A percentile compares a stretch with the other conserved stretches of the same genome.
Evolutionary conservation across 495 filamentous ascomycete genomes (phyloP).

Genomic region (Cladorrhinum samala): DNA sequence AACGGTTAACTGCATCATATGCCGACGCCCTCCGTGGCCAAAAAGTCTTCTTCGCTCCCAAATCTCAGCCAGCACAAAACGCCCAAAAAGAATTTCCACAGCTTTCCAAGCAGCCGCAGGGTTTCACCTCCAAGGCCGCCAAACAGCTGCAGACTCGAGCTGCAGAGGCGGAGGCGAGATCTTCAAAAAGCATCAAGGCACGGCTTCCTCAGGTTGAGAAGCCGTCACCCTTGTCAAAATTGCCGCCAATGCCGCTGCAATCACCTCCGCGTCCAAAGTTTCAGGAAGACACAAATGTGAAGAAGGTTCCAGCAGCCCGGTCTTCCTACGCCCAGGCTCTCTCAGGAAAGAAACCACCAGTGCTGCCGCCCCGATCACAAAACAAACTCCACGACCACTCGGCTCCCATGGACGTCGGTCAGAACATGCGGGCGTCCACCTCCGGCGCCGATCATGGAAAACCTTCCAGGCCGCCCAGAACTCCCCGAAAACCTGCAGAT

Average conservation of each 20-base stretch:
- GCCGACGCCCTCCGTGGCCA: conserved; percentile 13
- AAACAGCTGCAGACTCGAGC: background rate
- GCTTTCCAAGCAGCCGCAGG: background rate
- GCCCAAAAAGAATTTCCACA: background rate
- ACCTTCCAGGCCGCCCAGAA: background rate
- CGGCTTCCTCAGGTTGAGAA: background rate
- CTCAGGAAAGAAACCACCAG: background rate
- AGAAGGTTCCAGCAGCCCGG: background rate
- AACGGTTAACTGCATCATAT: conserved; percentile 4
- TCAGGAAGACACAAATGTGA: conserved; percentile 10
- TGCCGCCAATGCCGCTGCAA: no score
- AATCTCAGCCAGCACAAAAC: background rate
- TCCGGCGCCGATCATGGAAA: no score
- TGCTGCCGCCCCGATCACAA: background rate
- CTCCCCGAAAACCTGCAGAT: background rate
- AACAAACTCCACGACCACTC: background rate
- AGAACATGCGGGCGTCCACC: no score
- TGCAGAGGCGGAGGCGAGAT: background rate
- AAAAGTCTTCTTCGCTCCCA: conserved; percentile 3
- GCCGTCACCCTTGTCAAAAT: background rate
- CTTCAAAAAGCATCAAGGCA: background rate
- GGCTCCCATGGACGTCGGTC: background rate
- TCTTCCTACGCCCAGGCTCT: background rate
- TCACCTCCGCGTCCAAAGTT: background rate
- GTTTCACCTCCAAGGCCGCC: background rate